Evolutionary conservation across 2,329 filamentous ascomycete species (phyloP).

Genomic region (Coniochaeta sp.): DNA sequence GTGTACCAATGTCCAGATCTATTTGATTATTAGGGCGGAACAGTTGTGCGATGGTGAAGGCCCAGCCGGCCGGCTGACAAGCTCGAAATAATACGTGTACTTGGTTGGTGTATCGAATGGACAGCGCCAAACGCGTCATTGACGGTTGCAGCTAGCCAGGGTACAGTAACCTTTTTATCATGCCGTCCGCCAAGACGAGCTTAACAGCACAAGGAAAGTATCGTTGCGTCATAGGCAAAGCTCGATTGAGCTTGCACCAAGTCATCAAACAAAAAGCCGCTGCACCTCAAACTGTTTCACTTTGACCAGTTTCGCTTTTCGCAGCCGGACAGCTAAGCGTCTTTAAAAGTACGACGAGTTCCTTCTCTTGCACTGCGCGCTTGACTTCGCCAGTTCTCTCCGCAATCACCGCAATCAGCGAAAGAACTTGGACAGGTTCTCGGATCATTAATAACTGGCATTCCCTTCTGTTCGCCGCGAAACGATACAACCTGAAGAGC

Average conservation of each 20-base stretch:
- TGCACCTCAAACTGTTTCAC: background rate
- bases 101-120: too few relatives aligned
- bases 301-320: too few relatives aligned
- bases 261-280: background rate
- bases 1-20: too few relatives aligned
- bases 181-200: background rate
- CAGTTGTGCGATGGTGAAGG: too few relatives aligned
- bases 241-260: background rate
- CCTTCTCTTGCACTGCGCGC: background rate
- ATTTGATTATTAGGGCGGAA: too few relatives aligned
- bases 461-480: background rate
- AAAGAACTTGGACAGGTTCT: background rate
- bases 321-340: background rate
- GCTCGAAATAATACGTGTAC: too few relatives aligned
- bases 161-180: too few relatives aligned
- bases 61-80: too few relatives aligned
- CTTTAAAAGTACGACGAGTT: background rate
- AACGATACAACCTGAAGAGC: background rate
- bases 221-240: background rate
- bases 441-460: background rate
- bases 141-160: too few relatives aligned
- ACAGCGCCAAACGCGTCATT: background rate
- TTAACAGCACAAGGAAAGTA: background rate
- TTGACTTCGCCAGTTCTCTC: background rate
- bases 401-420: background rate